phyloP scores from a whole-genome alignment of 768 basidiomycete genomes.

The Amanita muscaria region DNA sequence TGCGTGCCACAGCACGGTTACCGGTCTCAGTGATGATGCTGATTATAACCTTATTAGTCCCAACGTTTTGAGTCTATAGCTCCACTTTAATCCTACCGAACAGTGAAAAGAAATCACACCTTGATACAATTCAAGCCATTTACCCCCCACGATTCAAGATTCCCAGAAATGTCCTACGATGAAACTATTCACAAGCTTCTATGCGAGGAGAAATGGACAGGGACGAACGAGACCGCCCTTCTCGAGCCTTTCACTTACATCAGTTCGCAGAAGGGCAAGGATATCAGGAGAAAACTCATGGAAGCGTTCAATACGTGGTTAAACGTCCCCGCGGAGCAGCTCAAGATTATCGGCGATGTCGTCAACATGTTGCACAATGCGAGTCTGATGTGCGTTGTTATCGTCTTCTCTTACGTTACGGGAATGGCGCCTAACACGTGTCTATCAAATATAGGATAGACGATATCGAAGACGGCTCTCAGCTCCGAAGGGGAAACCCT shows the following conservation, averaged over 20 bases:
- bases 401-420: too few species aligned
- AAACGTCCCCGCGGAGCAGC: conserved; percentile 62
- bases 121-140: too few species aligned
- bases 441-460: conserved; percentile 69
- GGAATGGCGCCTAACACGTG: too few species aligned
- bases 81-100: too few species aligned
- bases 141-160: too few species aligned
- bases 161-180: too few species aligned
- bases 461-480: conserved; percentile 90
- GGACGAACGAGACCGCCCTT: conserved; percentile 30
- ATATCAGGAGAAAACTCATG: conserved; percentile 80
- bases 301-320: conserved; percentile 94
- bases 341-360: conserved; percentile 66
- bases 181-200: too few species aligned
- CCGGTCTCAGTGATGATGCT: too few species aligned
- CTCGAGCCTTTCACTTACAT: conserved; percentile 88
- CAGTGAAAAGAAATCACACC: too few species aligned
- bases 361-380: conserved; percentile 95
- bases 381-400: conserved; percentile 68
- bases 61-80: too few species aligned
- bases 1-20: too few species aligned
- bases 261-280: conserved; percentile 82
- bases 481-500: conserved; percentile 78
- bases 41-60: too few species aligned
- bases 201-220: not conserved